Percentiles rank a stretch among this genome's conserved stretches.
phyloP scores from a whole-genome alignment of 2,329 filamentous ascomycete species.

The Fusarium palustre region DNA sequence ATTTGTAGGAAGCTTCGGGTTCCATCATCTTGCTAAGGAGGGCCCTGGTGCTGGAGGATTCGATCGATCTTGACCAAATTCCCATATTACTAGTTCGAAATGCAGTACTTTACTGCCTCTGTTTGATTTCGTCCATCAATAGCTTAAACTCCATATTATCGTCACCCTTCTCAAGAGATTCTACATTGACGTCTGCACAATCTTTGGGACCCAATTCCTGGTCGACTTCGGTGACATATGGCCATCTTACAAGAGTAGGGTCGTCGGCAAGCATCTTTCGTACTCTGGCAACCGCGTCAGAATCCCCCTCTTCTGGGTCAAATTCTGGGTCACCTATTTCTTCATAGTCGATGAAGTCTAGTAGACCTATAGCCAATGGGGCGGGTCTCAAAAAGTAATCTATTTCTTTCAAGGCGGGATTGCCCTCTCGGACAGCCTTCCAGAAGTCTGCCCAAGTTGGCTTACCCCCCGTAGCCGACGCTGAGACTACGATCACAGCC shows the following conservation, averaged over 20 bases:
- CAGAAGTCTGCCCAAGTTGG: constrained; percentile 11
- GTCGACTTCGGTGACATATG: too few species aligned
- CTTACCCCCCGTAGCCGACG: accelerated
- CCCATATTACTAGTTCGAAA: not conserved
- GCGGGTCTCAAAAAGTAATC: not conserved
- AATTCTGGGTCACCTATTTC: too few species aligned
- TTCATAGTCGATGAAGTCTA: too few species aligned
- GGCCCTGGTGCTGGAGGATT: constrained; percentile 16
- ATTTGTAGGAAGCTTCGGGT: constrained; percentile 12
- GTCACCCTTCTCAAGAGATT: not conserved
- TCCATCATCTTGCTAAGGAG: constrained; percentile 8
- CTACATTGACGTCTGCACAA: not conserved
- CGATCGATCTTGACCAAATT: not conserved
- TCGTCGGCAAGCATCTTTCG: not conserved
- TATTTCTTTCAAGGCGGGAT: not conserved
- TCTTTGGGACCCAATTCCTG: too few species aligned
- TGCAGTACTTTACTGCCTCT: not conserved
- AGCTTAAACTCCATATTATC: constrained; percentile 12
- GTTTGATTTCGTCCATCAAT: not conserved
- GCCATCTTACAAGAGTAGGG: constrained; percentile 2
- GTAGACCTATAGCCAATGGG: too few species aligned
- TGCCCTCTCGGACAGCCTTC: not conserved
- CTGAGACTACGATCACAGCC: too few species aligned
- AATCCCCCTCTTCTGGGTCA: not conserved
- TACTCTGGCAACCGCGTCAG: not conserved